A percentile compares a stretch with the other conserved stretches of the same genome.
These are phyloP conservation scores for Saprolegnia diclina DNA, from an alignment of 352 stramenopile genomes.

Conservation along the genomic window DNA sequence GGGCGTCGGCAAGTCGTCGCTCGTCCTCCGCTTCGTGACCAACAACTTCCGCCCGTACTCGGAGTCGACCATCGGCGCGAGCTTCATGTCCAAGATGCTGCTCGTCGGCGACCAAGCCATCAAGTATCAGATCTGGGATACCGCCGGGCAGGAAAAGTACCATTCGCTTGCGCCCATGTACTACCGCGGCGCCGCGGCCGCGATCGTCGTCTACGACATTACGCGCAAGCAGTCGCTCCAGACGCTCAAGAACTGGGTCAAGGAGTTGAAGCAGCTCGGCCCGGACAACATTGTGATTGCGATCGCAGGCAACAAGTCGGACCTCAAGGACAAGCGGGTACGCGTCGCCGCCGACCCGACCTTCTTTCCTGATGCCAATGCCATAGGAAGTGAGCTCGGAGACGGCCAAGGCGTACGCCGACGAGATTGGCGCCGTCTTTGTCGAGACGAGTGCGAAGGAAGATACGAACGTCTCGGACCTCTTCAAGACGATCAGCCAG, in stretches of 20 bases:
- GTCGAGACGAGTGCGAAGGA: slow-evolving; percentile 93
- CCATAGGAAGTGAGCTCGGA: slow-evolving; percentile 77
- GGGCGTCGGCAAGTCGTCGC: slow-evolving; percentile 94
- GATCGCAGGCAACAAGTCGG: slow-evolving; percentile 94
- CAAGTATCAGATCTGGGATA: slow-evolving; percentile 99
- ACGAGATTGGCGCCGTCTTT: slow-evolving; percentile 91
- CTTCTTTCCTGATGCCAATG: slow-evolving; percentile 20
- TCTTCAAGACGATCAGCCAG: slow-evolving; percentile 91
- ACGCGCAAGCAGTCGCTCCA: slow-evolving; percentile 92
- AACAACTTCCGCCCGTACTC: slow-evolving; percentile 96
- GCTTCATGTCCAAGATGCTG: slow-evolving; percentile 97
- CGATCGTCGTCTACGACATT: slow-evolving; percentile 98
- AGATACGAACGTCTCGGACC: slow-evolving; percentile 88
- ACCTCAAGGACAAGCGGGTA: slow-evolving; percentile 83
- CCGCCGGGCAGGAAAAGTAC: slow-evolving; percentile 96
- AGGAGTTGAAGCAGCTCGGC: slow-evolving; percentile 88
- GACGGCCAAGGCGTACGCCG: slow-evolving; percentile 83
- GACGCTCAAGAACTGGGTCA: slow-evolving; percentile 94
- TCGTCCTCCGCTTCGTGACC: slow-evolving; percentile 95
- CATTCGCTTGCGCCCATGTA: slow-evolving; percentile 98
- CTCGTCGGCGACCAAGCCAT: slow-evolving; percentile 88
- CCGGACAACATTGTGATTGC: slow-evolving; percentile 93
- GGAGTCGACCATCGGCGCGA: slow-evolving; percentile 96
- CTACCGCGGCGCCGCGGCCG: slow-evolving; percentile 94
- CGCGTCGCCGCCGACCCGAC: neutral